Evolutionary conservation across 495 filamentous ascomycete genomes (phyloP).

Genomic region (Amphirosellinia nigrospora): DNA sequence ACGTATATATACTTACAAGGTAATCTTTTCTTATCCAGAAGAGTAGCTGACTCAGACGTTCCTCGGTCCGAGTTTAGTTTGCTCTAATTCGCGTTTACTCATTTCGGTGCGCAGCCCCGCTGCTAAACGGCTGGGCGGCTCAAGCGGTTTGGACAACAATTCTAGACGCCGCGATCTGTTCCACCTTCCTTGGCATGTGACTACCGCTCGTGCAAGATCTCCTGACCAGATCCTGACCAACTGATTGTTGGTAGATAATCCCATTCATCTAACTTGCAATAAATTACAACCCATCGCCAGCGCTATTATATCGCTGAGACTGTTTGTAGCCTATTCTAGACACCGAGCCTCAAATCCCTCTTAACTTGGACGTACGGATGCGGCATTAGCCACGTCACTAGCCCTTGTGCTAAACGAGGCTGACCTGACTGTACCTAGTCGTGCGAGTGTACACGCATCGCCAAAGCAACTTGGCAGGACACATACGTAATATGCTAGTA

Average conservation of each 20-base stretch:
- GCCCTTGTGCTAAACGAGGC: not conserved
- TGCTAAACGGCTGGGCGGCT: not conserved
- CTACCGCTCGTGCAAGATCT: not conserved
- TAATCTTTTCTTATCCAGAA: not conserved
- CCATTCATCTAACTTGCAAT: not conserved
- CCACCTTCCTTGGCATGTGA: slow-evolving; percentile 9
- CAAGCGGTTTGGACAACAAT: not conserved
- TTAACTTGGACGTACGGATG: not conserved
- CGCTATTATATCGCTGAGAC: not conserved
- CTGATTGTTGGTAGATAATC: not conserved
- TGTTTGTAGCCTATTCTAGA: not conserved
- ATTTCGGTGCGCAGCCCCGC: not conserved
- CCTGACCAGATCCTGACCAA: not conserved
- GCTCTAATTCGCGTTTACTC: not conserved
- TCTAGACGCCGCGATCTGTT: not conserved
- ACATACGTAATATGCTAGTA: not conserved
- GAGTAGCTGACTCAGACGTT: not conserved
- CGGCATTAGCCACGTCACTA: not conserved
- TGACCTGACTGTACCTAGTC: not conserved
- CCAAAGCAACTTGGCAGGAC: not conserved
- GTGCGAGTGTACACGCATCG: not conserved
- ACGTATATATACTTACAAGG: not conserved
- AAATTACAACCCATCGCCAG: not conserved
- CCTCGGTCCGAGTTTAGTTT: not conserved
- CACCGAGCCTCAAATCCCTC: not conserved